Base-by-base conservation (phyloP, 768 basidiomycete species). In the Sutorius australiensis region DNA sequence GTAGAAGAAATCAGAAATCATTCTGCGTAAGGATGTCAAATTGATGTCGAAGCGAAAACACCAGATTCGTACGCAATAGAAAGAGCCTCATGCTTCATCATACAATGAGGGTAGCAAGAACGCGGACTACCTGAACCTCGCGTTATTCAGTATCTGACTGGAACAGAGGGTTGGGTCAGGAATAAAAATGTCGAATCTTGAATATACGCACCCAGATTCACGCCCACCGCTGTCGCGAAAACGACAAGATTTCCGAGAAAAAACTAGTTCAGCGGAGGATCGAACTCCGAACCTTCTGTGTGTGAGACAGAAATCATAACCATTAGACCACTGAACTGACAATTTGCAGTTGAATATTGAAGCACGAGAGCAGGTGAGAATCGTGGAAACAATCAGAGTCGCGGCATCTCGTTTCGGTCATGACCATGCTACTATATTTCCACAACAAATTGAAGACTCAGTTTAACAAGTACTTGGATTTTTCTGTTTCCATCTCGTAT, bases 1-100 rank as follows among this genome's bases (percentile, higher is more conserved):
- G 64, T 91, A 84, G 73, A 98, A 99, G 76, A 98, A 99, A 73
- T 99, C 97, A 38, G 86, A 89, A 53, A 98, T 83, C 91, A 98
- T 93, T 41, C 94, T 95, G 57, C 2, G 3, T 0, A 17, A n/a
- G 24, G 24, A 28, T 7, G 48, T 60, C 36, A 58, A 32, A 14
- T 2, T 6, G 16, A 38, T 13, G n/a, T 34, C 28, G 6, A 21
- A 27, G 19, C 8, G 40, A 48, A 40, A 6, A 8, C 3, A 19
- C 28, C 4, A 11, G 16, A 36, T 41, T 44, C 62, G 54, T 59
- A 69, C 67, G 67, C 67, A 37, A 69, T 67, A 5, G 69, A 62
- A 49, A 70, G 61, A 6, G 46, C 21, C 11, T 36, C 69, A 57
- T 68, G 50, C 45, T 64, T 57, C 67, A 68, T 68, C 37, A 49